Evolutionary conservation across 345 rosid genomes (phyloP).

Genomic region (Noccaea caerulescens): DNA sequence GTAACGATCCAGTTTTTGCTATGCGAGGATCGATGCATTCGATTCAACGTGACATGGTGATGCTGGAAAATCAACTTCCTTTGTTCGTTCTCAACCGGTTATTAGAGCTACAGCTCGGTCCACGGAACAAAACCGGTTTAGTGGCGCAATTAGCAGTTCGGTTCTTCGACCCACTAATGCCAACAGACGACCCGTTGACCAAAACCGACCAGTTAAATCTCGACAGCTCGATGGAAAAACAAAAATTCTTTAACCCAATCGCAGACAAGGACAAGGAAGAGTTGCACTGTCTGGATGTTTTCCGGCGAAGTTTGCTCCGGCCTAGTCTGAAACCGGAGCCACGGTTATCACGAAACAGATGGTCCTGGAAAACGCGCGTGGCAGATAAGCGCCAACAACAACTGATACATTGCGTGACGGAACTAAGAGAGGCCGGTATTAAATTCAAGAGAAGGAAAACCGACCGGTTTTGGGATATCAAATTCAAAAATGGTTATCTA

Average conservation of each 20-base stretch:
- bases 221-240: constrained; percentile 45
- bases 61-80: constrained; percentile 90
- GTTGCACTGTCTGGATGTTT: constrained; percentile 82
- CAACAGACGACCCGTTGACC: constrained; percentile 72
- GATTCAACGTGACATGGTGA: constrained; percentile 85
- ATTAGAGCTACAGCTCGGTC: constrained; percentile 63
- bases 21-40: constrained; percentile 88
- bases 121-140: constrained; percentile 57
- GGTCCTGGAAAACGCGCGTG: constrained; percentile 55
- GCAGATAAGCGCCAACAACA: constrained; percentile 82
- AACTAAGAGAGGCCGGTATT: constrained; percentile 76
- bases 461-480: constrained; percentile 82
- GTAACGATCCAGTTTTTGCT: constrained; percentile 78
- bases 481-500: constrained; percentile 69
- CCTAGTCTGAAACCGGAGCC: constrained; percentile 61
- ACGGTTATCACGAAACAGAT: constrained; percentile 58
- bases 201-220: constrained; percentile 47
- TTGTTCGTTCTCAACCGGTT: constrained; percentile 69
- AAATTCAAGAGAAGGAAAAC: constrained; percentile 72
- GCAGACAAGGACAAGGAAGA: constrained; percentile 60
- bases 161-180: constrained; percentile 83
- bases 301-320: constrained; percentile 62
- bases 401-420: constrained; percentile 78
- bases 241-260: constrained; percentile 60
- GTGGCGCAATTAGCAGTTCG: constrained; percentile 62